Conservation (phyloP, 371 early-diverging fungal genomes). For the Syncephalis fuscata region DNA sequence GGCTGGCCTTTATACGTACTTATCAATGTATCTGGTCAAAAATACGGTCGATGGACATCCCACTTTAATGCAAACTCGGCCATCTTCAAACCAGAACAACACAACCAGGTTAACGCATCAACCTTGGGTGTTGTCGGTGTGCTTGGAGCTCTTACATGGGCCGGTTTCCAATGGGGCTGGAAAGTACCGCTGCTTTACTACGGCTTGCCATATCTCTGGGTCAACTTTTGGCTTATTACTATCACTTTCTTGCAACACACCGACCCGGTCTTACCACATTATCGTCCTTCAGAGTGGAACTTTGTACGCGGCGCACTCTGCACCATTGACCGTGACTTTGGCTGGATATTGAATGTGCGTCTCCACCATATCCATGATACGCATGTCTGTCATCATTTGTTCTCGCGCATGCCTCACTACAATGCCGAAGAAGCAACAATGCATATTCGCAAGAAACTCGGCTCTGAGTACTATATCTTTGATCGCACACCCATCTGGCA, state of each 20-base stretch:
- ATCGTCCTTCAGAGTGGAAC: constrained; percentile 57
- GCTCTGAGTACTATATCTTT: constrained; percentile 43
- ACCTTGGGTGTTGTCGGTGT: constrained; percentile 43
- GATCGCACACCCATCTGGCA: constrained; percentile 44
- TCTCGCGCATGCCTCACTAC: constrained; percentile 84
- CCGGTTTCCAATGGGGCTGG: constrained; percentile 13
- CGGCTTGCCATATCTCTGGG: constrained; percentile 63
- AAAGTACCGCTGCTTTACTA: constrained; percentile 53
- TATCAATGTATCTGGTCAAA: constrained; percentile 53
- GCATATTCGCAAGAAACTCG: constrained; percentile 52
- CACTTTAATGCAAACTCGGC: constrained; percentile 64
- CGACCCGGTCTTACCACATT: constrained; percentile 64
- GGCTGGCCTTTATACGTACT: constrained; percentile 79
- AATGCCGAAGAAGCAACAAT: constrained; percentile 69
- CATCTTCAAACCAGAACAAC: constrained; percentile 55
- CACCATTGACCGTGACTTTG: constrained; percentile 73
- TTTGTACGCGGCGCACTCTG: constrained; percentile 73
- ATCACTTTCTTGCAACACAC: constrained; percentile 86
- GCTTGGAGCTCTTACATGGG: constrained; percentile 28
- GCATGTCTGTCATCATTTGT: constrained; percentile 78
- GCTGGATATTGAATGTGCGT: constrained; percentile 56
- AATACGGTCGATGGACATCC: constrained; percentile 52
- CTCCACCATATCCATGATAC: constrained; percentile 71
- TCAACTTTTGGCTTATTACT: constrained; percentile 73
- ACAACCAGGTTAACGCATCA: constrained; percentile 39